These are phyloP conservation scores for Boeremia exigua DNA, from an alignment of 2,329 filamentous ascomycete genomes.

Conservation along the genomic window DNA sequence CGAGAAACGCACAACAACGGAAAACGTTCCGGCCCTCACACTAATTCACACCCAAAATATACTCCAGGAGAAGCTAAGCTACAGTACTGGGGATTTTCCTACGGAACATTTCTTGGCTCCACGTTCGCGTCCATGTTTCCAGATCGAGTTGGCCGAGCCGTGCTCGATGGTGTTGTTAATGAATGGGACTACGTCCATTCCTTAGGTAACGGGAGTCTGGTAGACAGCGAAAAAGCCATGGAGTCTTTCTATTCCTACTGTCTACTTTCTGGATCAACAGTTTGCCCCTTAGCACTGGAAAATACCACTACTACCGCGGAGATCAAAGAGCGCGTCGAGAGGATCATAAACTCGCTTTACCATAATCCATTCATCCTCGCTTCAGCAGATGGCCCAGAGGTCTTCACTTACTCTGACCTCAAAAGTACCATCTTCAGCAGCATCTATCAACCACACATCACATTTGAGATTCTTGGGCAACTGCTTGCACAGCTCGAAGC, in stretches of 20 bases:
- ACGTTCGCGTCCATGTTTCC: conserved; percentile 50
- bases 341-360: conserved; percentile 47
- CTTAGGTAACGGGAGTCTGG: conserved; percentile 50
- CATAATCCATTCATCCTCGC: conserved; percentile 50
- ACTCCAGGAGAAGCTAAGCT: conserved; percentile 36
- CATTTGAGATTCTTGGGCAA: conserved; percentile 45
- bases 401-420: conserved; percentile 52
- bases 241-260: conserved; percentile 55
- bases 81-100: conserved; percentile 56
- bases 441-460: conserved; percentile 44
- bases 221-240: conserved; percentile 54
- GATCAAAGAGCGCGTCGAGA: conserved; percentile 43
- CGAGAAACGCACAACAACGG: conserved; percentile 1
- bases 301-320: conserved; percentile 38
- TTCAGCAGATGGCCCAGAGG: conserved; percentile 32
- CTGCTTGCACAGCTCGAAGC: conserved; percentile 46
- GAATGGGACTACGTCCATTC: conserved; percentile 43
- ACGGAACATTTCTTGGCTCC: conserved; percentile 53
- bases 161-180: conserved; percentile 57
- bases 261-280: conserved; percentile 46
- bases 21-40: background rate
- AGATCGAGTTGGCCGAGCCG: conserved; percentile 41
- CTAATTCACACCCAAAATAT: conserved; percentile 5
- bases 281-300: conserved; percentile 49
- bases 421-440: conserved; percentile 44